Percentiles rank a stretch among this genome's conserved stretches.
Evolutionary conservation across 2,329 filamentous ascomycete species (phyloP).

Genomic region (Coniochaeta prunicola): DNA sequence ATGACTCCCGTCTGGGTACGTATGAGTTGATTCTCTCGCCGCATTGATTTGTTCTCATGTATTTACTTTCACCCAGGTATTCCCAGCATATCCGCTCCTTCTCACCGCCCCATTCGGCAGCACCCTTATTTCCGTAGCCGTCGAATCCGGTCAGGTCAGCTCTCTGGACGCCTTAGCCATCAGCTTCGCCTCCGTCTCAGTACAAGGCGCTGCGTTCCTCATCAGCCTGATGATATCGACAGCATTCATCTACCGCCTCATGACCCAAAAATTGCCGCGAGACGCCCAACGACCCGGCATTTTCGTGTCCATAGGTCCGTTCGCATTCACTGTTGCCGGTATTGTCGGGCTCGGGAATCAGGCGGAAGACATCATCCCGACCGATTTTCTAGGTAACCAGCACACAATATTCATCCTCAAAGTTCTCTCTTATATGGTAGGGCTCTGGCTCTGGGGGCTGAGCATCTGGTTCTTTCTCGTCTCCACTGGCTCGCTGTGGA

Average conservation of each 20-base stretch:
- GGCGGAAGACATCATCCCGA: slow-evolving; percentile 33
- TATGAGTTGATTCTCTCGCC: too few relatives aligned
- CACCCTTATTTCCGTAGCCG: slow-evolving; percentile 39
- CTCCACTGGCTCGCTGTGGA: slow-evolving; percentile 67
- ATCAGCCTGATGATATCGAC: slow-evolving; percentile 72
- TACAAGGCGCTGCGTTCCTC: slow-evolving; percentile 48
- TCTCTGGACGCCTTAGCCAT: slow-evolving; percentile 36
- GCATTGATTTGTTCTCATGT: too few relatives aligned
- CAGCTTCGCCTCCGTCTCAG: slow-evolving; percentile 39
- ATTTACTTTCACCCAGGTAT: too few relatives aligned
- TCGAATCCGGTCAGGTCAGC: slow-evolving; percentile 14
- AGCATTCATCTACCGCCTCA: slow-evolving; percentile 77
- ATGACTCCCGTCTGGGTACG: slow-evolving; percentile 91
- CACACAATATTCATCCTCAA: slow-evolving; percentile 36
- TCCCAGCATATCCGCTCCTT: slow-evolving; percentile 75
- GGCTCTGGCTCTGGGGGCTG: slow-evolving; percentile 77
- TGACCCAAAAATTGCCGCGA: slow-evolving; percentile 78
- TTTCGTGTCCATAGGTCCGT: slow-evolving; percentile 78
- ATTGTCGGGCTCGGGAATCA: slow-evolving; percentile 37
- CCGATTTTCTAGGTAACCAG: slow-evolving; percentile 31
- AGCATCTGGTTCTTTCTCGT: slow-evolving; percentile 81
- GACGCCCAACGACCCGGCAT: slow-evolving; percentile 73
- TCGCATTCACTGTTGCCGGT: slow-evolving; percentile 48
- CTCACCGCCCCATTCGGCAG: slow-evolving; percentile 68
- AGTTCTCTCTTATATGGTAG: slow-evolving; percentile 50